Conservation (phyloP, 2,329 filamentous ascomycete species). For the Colletotrichum aenigma region DNA sequence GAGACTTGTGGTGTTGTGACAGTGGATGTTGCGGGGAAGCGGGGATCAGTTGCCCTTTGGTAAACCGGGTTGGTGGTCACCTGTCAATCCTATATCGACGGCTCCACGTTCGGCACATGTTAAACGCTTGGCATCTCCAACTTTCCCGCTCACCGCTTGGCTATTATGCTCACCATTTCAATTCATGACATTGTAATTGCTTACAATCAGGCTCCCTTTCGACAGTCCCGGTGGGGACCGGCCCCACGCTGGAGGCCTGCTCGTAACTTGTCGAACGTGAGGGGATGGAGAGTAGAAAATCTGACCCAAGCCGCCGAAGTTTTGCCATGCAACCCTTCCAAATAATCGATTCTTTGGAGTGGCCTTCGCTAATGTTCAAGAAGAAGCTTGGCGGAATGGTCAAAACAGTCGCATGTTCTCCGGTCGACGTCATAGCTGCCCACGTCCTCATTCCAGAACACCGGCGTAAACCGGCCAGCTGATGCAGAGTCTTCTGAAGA, state of each 20-base stretch:
- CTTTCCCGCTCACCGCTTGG: not conserved
- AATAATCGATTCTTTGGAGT: not conserved
- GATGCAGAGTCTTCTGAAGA: not conserved
- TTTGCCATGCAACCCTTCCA: not conserved
- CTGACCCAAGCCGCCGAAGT: not conserved
- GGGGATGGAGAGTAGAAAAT: too few relatives aligned
- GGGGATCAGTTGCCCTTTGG: not conserved
- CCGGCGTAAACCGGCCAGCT: not conserved
- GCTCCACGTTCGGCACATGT: constrained; percentile 8
- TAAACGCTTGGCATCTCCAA: not conserved
- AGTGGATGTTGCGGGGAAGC: constrained; percentile 3
- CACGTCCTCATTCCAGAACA: not conserved
- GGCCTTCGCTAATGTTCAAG: not conserved
- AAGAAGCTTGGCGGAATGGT: not conserved
- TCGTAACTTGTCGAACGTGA: not conserved
- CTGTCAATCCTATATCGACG: not conserved
- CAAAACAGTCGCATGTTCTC: not conserved
- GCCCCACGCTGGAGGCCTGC: not conserved
- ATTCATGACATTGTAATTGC: not conserved
- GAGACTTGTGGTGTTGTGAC: not conserved
- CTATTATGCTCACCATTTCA: not conserved
- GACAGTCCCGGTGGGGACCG: not conserved
- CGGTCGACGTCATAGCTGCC: not conserved
- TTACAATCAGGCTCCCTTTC: not conserved
- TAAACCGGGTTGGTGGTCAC: constrained; percentile 13